Conservation (phyloP, 2,329 filamentous ascomycete genomes). For the Diaporthe velutina region DNA sequence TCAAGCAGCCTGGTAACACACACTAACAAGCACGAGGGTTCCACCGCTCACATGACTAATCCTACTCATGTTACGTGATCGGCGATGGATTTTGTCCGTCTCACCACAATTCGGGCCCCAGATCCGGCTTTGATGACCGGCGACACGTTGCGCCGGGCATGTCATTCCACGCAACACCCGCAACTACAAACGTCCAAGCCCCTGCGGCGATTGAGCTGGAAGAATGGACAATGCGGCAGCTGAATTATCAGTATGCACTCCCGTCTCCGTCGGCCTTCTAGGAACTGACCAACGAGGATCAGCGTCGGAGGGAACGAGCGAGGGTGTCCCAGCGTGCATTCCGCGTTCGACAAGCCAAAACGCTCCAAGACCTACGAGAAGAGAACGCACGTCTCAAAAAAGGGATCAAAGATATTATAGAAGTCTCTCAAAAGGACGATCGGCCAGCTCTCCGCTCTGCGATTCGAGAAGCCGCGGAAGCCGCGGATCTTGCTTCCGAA, state of each 20-base stretch:
- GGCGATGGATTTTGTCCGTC: neutral
- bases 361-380: constrained; percentile 1
- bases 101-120: neutral
- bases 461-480: neutral
- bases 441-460: neutral
- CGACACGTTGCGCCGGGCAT: neutral
- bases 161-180: neutral
- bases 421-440: neutral
- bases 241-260: neutral
- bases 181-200: neutral
- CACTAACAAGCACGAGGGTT: neutral
- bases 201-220: neutral
- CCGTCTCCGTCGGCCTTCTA: too few relatives aligned
- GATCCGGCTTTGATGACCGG: neutral
- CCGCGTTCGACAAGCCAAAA: constrained; percentile 17
- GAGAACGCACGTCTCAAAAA: constrained; percentile 7
- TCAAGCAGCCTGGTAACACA: neutral
- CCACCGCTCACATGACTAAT: neutral
- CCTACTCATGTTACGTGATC: constrained; percentile 14
- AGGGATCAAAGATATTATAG: neutral
- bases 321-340: constrained; percentile 25
- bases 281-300: neutral
- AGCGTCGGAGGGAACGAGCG: constrained; percentile 27
- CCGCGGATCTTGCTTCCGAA: neutral
- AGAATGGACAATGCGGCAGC: neutral